A percentile compares a stretch with the other conserved stretches of the same genome.
phyloP scores from a whole-genome alignment of 768 basidiomycete species.

The Phlebiopsis gigantea region DNA sequence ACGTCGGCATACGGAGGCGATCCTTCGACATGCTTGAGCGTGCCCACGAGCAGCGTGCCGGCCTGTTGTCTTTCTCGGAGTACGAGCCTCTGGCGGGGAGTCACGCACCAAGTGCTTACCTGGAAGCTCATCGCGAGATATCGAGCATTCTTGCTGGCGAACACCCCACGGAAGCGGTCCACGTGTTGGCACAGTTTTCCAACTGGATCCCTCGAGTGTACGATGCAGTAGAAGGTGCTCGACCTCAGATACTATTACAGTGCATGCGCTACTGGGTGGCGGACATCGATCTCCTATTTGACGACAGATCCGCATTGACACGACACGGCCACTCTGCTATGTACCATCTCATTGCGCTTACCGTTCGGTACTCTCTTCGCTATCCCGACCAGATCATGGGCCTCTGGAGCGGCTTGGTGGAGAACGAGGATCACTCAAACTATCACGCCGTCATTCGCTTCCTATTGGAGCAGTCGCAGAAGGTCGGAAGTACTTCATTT shows the following conservation, averaged over 20 bases:
- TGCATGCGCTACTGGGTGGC: conserved; percentile 82
- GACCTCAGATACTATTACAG: conserved; percentile 58
- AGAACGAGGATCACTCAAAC: conserved; percentile 63
- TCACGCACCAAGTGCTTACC: conserved; percentile 68
- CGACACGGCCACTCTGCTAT: conserved; percentile 60
- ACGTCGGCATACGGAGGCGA: conserved; percentile 55
- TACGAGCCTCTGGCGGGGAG: conserved; percentile 74
- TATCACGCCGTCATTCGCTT: conserved; percentile 79
- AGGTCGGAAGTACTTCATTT: conserved; percentile 74
- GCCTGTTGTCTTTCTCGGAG: conserved; percentile 61
- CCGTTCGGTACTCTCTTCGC: conserved; percentile 63
- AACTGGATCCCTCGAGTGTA: conserved; percentile 65
- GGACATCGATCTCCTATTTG: conserved; percentile 63
- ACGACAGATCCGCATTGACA: conserved; percentile 50
- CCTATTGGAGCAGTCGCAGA: conserved; percentile 82
- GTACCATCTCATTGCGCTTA: conserved; percentile 80
- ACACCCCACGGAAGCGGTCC: conserved; percentile 58
- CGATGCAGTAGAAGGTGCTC: conserved; percentile 41
- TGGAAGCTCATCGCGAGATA: conserved; percentile 73
- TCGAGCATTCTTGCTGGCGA: conserved; percentile 77
- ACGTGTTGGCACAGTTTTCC: conserved; percentile 66
- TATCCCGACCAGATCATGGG: conserved; percentile 77
- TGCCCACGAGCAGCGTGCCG: conserved; percentile 63
- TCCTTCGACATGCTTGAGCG: conserved; percentile 76
- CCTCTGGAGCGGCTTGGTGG: conserved; percentile 77